A percentile compares a stretch with the other conserved stretches of the same genome.
Conservation (phyloP, 2,329 filamentous ascomycete genomes). For the Lasiodiplodia theobromae region DNA sequence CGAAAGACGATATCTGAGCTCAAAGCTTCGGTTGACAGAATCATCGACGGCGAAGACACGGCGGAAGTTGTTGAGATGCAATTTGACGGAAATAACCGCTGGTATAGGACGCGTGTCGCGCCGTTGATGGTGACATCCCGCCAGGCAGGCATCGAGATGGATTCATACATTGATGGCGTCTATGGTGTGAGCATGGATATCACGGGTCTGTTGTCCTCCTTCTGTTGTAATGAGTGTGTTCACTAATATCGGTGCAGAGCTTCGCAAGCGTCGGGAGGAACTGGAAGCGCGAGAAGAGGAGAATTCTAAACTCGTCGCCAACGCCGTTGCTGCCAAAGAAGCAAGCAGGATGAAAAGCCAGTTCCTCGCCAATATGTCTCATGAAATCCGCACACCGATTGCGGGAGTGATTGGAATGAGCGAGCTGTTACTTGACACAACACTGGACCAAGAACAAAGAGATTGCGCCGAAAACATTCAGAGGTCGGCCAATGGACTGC, state of each 20-base stretch:
- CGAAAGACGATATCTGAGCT: conserved; percentile 51
- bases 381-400: conserved; percentile 80
- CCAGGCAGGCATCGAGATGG: conserved; percentile 58
- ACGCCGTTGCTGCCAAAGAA: conserved; percentile 80
- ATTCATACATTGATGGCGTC: conserved; percentile 70
- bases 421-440: conserved; percentile 73
- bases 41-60: conserved; percentile 66
- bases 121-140: conserved; percentile 67
- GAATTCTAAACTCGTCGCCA: conserved; percentile 74
- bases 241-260: conserved; percentile 50
- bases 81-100: conserved; percentile 64
- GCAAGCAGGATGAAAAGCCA: conserved; percentile 81
- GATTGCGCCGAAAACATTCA: conserved; percentile 82
- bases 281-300: conserved; percentile 70
- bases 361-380: conserved; percentile 83
- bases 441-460: conserved; percentile 72
- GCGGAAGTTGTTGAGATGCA: conserved; percentile 72
- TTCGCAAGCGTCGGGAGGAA: conserved; percentile 69
- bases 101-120: conserved; percentile 75
- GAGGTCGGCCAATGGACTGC: conserved; percentile 77
- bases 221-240: background rate
- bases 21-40: conserved; percentile 66
- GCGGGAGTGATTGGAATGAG: conserved; percentile 83
- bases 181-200: conserved; percentile 83
- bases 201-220: conserved; percentile 50